Percentiles rank a stretch among this genome's conserved stretches.
Conservation (phyloP, 805 yeast genomes). For the Wickerhamomyces ciferrii region DNA sequence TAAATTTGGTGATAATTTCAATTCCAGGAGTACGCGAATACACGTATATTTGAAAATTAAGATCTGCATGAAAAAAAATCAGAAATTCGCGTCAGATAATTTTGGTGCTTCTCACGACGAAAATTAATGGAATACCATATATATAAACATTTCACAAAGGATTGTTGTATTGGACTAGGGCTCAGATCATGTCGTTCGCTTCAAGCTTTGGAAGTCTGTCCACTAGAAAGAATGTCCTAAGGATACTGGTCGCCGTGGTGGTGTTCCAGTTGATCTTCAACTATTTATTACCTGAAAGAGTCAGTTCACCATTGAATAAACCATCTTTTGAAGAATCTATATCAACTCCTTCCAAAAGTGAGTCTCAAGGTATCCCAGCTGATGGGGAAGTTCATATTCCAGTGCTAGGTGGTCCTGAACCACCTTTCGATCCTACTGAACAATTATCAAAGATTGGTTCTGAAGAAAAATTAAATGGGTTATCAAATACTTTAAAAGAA, state of each 20-base stretch:
- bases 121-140: too few species aligned
- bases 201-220: slow-evolving; percentile 3
- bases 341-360: background rate
- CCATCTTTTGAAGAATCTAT: slow-evolving; percentile 1
- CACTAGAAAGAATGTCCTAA: slow-evolving; percentile 2
- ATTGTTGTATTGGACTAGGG: too few species aligned
- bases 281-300: slow-evolving; percentile 6
- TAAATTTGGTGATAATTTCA: too few species aligned
- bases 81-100: too few species aligned
- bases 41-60: too few species aligned
- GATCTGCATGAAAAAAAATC: too few species aligned
- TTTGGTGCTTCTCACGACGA: too few species aligned
- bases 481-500: background rate
- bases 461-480: background rate
- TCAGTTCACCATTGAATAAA: slow-evolving; percentile 2
- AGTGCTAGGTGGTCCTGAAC: background rate
- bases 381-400: background rate
- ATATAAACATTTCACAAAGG: too few species aligned
- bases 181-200: background rate
- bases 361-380: background rate
- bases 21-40: too few species aligned
- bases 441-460: background rate
- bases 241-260: slow-evolving; percentile 3
- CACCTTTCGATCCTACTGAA: background rate
- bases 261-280: slow-evolving; percentile 6